These are phyloP conservation scores for Globisporangium okanoganense DNA, from an alignment of 352 stramenopile genomes.

Conservation along the genomic window DNA sequence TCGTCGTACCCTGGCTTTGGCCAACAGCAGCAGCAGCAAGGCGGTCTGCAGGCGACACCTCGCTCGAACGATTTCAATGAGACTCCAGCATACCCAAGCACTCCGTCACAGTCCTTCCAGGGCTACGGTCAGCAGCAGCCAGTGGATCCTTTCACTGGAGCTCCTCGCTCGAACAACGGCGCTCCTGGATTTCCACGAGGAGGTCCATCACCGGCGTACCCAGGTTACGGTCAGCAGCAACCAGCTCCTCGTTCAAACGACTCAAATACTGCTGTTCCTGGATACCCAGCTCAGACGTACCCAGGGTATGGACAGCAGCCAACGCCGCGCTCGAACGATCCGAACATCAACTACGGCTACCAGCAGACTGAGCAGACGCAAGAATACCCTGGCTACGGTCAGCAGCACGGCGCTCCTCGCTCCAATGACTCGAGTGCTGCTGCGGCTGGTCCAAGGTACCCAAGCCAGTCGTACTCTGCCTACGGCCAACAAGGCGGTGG, in stretches of 20 bases:
- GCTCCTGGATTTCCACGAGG: constrained; percentile 2
- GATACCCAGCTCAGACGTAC: constrained; percentile 16
- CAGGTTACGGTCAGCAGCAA: constrained; percentile 1
- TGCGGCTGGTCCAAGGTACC: not conserved
- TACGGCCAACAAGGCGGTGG: constrained; percentile 9
- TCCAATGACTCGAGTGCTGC: constrained; percentile 17
- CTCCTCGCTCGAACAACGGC: constrained; percentile 8
- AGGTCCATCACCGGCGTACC: constrained; percentile 3
- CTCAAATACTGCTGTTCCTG: constrained; percentile 11
- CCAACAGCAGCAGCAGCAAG: not conserved
- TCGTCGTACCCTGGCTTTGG: constrained; percentile 4
- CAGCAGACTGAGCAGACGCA: not conserved
- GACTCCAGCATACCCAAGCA: constrained; percentile 24
- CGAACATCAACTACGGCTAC: constrained; percentile 1
- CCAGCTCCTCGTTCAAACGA: constrained; percentile 20
- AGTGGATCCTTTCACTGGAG: constrained; percentile 5
- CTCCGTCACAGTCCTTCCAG: constrained; percentile 18
- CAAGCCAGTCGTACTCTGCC: not conserved
- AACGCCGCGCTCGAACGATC: constrained; percentile 5
- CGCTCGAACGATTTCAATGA: constrained; percentile 21
- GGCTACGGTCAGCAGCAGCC: constrained; percentile 13
- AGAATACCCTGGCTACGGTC: constrained; percentile 1
- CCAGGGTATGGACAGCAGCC: constrained; percentile 11
- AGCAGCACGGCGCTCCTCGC: constrained; percentile 7
- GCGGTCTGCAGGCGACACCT: constrained; percentile 13